These are phyloP conservation scores for Solanum pinnatisectum DNA, from an alignment of 257 asterid species.

Conservation along the genomic window DNA sequence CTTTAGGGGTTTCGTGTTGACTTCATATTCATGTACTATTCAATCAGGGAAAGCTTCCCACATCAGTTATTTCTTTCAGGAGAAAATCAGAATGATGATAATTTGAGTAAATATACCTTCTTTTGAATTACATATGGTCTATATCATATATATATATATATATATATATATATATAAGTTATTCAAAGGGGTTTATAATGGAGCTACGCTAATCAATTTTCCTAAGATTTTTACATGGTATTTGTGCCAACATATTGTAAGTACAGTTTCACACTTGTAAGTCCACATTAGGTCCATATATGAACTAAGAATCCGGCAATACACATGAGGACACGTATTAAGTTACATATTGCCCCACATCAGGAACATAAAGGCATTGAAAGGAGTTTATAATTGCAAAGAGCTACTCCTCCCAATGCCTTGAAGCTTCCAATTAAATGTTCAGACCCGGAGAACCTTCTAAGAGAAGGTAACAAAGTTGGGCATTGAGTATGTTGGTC, in stretches of 20 bases:
- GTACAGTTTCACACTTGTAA: neutral
- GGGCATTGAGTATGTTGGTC: neutral
- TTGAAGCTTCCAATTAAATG: neutral
- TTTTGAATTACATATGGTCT: neutral
- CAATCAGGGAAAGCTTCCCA: neutral
- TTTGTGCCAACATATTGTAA: neutral
- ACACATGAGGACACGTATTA: neutral
- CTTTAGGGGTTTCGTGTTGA: neutral
- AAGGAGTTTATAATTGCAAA: neutral
- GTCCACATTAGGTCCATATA: neutral
- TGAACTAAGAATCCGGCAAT: neutral
- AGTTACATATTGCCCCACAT: neutral
- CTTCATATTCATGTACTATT: neutral
- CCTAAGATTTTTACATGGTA: neutral
- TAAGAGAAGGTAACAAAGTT: neutral
- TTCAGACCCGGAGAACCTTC: neutral
- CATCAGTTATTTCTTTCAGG: neutral
- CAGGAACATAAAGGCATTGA: neutral
- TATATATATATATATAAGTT: neutral
- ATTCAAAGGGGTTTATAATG: neutral
- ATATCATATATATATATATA: neutral
- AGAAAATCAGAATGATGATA: neutral
- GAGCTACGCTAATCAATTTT: neutral
- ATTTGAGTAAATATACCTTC: neutral
- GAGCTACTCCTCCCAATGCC: neutral